These are phyloP conservation scores for Alternaria novae-zelandiae DNA, from an alignment of 2,329 filamentous ascomycete species.

Conservation along the genomic window DNA sequence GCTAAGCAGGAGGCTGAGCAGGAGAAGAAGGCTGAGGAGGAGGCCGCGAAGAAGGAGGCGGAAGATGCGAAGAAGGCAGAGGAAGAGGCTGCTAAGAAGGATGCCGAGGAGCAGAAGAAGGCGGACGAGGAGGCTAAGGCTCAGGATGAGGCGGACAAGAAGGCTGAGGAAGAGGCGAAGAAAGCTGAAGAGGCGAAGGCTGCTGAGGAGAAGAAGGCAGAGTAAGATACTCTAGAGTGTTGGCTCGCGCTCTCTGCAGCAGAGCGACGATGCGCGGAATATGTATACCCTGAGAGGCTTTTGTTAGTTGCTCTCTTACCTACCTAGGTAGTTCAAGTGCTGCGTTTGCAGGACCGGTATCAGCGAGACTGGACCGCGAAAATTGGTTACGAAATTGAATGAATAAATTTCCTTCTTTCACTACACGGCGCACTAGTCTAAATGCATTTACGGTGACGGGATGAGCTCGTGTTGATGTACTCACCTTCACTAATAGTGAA, in stretches of 20 bases:
- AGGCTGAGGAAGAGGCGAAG: background rate
- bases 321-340: background rate
- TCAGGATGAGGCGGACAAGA: background rate
- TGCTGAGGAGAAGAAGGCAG: background rate
- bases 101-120: constrained; percentile 8
- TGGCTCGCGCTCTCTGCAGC: background rate
- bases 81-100: background rate
- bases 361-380: constrained; percentile 28
- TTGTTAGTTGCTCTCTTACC: background rate
- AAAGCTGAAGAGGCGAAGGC: background rate
- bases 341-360: background rate
- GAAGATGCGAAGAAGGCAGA: background rate
- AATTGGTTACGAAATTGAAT: constrained; percentile 4
- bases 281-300: background rate
- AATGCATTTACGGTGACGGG: background rate
- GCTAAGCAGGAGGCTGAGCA: constrained; percentile 1
- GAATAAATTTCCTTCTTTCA: background rate
- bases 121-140: background rate
- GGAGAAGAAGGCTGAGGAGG: background rate
- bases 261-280: background rate
- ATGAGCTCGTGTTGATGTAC: background rate
- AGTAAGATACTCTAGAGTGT: background rate
- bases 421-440: background rate
- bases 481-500: background rate
- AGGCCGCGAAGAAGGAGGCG: background rate